Evolutionary conservation across 345 rosid species (phyloP).

Genomic region (Litchi chinensis): DNA sequence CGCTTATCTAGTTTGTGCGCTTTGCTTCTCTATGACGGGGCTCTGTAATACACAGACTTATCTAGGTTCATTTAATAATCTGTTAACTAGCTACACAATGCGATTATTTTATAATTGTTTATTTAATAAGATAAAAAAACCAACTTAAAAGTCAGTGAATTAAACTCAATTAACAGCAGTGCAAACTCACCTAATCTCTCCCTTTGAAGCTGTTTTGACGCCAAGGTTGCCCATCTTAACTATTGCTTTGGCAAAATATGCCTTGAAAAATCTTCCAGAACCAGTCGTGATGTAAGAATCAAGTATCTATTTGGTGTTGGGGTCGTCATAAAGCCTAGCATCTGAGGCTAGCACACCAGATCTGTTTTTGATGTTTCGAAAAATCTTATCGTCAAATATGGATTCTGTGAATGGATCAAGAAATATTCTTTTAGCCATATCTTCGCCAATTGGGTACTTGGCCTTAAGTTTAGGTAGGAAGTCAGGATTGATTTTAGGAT

Average conservation of each 20-base stretch:
- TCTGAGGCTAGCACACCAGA: constrained; percentile 52
- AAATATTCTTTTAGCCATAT: constrained; percentile 30
- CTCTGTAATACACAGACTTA: too few relatives aligned
- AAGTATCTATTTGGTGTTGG: constrained; percentile 36
- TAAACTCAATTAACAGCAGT: constrained; percentile 37
- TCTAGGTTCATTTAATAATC: too few relatives aligned
- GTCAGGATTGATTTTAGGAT: constrained; percentile 37
- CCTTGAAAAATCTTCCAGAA: constrained; percentile 28
- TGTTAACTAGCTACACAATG: too few relatives aligned
- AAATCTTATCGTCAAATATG: constrained; percentile 20
- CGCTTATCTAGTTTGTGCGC: too few relatives aligned
- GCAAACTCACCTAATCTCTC: constrained; percentile 59
- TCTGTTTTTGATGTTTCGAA: constrained; percentile 41
- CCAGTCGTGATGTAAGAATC: constrained; percentile 37
- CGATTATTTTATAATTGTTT: too few relatives aligned
- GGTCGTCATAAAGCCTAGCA: constrained; percentile 47
- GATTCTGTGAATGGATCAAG: constrained; percentile 40
- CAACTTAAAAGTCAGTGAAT: too few relatives aligned
- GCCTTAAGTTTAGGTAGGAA: constrained; percentile 33
- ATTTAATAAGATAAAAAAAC: not conserved
- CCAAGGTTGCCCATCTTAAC: constrained; percentile 56
- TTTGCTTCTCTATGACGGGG: too few relatives aligned
- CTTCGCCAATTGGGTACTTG: constrained; percentile 35
- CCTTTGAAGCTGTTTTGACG: constrained; percentile 42
- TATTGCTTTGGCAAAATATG: constrained; percentile 57